Percentiles rank a stretch among this genome's conserved stretches.
Conservation (phyloP, 139 green algal species). For the Chlamydomonas schloesseri region DNA sequence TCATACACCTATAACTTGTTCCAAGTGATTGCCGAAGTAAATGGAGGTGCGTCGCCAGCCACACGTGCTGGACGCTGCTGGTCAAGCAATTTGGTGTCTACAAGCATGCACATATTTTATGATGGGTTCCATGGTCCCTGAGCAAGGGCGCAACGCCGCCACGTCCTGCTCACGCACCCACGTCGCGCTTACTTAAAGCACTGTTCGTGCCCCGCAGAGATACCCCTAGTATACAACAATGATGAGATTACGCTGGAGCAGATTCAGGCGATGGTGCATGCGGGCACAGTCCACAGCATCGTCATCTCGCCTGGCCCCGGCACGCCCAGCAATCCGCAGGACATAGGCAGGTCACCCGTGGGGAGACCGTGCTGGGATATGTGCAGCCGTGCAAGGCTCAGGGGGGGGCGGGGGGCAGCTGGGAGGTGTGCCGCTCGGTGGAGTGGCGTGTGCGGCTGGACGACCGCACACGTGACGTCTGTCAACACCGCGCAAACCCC, state of each 20-base stretch:
- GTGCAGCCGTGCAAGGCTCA: too few species aligned
- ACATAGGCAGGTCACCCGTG: conserved; percentile 75
- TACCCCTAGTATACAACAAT: conserved; percentile 87
- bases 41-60: conserved; percentile 74
- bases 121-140: not conserved
- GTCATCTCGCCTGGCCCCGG: conserved; percentile 98
- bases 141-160: not conserved
- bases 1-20: conserved; percentile 99
- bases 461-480: not conserved
- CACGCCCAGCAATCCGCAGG: conserved; percentile 72
- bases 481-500: too few species aligned
- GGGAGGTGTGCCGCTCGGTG: too few species aligned
- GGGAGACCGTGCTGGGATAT: too few species aligned
- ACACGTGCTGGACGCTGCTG: not conserved
- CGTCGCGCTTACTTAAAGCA: too few species aligned
- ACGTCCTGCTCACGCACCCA: not conserved
- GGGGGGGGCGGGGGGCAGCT: too few species aligned
- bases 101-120: not conserved
- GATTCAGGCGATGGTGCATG: conserved; percentile 64
- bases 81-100: not conserved
- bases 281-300: conserved; percentile 77
- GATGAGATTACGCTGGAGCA: conserved; percentile 73
- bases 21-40: conserved; percentile 91
- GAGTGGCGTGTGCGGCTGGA: not conserved
- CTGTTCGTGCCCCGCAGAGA: not conserved